Conservation (phyloP, 495 filamentous ascomycete genomes). For the Daldinia vernicosa region DNA sequence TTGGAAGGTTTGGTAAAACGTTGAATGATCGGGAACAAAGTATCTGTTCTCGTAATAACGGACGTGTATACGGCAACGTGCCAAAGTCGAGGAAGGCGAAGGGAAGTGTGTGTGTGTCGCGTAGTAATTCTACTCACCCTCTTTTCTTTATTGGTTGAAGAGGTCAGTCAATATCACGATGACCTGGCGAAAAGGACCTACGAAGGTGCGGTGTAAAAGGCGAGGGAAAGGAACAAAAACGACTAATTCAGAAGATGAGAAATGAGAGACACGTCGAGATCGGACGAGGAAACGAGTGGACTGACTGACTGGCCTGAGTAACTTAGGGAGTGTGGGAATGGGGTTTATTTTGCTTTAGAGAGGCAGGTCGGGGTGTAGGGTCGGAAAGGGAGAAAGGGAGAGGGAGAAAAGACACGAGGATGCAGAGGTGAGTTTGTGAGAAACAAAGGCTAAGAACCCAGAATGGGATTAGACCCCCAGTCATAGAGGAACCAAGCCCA, state of each 20-base stretch:
- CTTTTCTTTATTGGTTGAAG: conserved; percentile 37
- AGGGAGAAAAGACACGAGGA: conserved; percentile 32
- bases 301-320: conserved; percentile 45
- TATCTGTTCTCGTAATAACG: neutral
- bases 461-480: conserved; percentile 7
- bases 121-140: conserved; percentile 27
- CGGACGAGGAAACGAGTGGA: conserved; percentile 46
- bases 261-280: conserved; percentile 45
- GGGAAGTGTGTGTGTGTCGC: conserved; percentile 6
- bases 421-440: conserved; percentile 27
- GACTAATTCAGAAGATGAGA: conserved; percentile 40
- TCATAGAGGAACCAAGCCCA: neutral
- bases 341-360: conserved; percentile 39
- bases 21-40: conserved; percentile 5
- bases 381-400: conserved; percentile 33
- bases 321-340: conserved; percentile 44
- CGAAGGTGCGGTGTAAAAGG: conserved; percentile 19
- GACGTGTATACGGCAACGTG: neutral
- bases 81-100: conserved; percentile 9
- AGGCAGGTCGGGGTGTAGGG: conserved; percentile 35
- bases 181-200: conserved; percentile 28
- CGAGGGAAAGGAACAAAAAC: conserved; percentile 30
- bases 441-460: conserved; percentile 26
- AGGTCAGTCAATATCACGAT: conserved; percentile 45
- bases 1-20: neutral